These are phyloP conservation scores for Aspergillus hancockii DNA, from an alignment of 495 filamentous ascomycete genomes.

Conservation along the genomic window DNA sequence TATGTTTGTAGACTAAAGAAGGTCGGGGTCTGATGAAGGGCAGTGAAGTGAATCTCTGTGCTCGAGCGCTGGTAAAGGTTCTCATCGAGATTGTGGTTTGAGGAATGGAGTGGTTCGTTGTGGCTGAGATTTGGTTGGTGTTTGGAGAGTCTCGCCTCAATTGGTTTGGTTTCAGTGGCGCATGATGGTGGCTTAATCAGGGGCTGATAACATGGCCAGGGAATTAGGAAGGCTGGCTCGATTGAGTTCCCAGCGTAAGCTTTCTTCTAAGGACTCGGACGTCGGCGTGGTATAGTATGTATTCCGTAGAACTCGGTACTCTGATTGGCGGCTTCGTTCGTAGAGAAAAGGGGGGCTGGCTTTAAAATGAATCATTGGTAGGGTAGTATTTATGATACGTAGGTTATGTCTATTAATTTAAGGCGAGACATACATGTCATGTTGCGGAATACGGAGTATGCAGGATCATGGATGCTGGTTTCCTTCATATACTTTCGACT, in stretches of 20 bases:
- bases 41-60: too few relatives aligned
- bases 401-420: background rate
- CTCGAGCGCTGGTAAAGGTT: background rate
- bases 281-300: background rate
- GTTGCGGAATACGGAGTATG: background rate
- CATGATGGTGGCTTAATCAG: background rate
- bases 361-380: background rate
- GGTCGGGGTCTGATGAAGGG: too few relatives aligned
- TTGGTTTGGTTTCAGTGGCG: background rate
- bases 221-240: background rate
- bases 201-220: background rate
- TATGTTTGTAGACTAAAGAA: too few relatives aligned
- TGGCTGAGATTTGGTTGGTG: background rate
- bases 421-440: background rate
- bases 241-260: background rate
- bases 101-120: background rate
- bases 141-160: background rate
- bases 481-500: background rate
- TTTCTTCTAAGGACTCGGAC: background rate
- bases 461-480: background rate
- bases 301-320: background rate
- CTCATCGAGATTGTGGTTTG: background rate
- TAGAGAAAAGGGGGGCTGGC: background rate
- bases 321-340: background rate
- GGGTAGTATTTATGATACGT: background rate